Evolutionary conservation across 1,284 basidiomycete genomes (phyloP).

Genomic region (Pseudozyma sp.): DNA sequence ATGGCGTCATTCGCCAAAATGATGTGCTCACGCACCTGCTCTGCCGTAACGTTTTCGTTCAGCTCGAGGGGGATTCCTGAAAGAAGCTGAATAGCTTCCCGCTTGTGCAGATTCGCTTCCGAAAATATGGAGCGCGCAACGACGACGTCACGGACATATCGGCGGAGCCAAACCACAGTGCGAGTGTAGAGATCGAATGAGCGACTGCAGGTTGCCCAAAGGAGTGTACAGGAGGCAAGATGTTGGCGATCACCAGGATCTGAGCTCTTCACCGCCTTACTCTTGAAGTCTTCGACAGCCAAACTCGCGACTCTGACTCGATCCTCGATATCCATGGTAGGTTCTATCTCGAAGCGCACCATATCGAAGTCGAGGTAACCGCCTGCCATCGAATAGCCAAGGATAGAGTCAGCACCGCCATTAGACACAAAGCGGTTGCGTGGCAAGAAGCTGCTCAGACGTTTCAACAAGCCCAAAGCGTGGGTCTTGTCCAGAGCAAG

Average conservation of each 20-base stretch:
- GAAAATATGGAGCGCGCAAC: conserved; percentile 6
- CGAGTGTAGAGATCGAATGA: background rate
- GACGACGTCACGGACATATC: conserved; percentile 5
- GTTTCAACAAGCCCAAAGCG: background rate
- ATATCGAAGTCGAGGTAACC: background rate
- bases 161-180: conserved; percentile 7
- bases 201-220: conserved; percentile 9
- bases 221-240: background rate
- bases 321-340: background rate
- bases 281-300: background rate
- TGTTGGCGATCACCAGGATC: background rate
- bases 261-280: background rate
- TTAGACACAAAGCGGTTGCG: background rate
- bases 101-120: background rate
- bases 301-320: background rate
- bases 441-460: background rate
- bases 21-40: background rate
- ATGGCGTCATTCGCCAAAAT: conserved; percentile 1
- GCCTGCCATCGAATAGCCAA: background rate
- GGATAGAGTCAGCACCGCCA: background rate
- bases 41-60: too few relatives aligned
- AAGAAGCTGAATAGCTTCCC: conserved; percentile 2
- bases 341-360: background rate
- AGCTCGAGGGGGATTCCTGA: conserved; percentile 4
- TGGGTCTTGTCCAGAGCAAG: too few relatives aligned